phyloP scores from a whole-genome alignment of 2,329 filamentous ascomycete species.

The Helicocarpus griseus region DNA sequence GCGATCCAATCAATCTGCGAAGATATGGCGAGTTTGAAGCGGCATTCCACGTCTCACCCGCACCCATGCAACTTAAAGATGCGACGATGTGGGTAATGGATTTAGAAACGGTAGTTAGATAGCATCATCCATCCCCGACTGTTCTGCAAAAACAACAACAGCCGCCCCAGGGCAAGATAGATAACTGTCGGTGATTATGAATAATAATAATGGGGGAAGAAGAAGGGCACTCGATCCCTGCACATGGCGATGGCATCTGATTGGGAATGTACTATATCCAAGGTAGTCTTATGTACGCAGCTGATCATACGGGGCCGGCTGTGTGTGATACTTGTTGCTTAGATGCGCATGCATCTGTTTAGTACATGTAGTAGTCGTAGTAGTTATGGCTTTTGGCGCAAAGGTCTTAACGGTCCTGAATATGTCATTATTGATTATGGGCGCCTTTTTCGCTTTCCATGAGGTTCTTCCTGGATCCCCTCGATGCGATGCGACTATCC shows the following conservation, averaged over 20 bases:
- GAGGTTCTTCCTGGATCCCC: too few species aligned
- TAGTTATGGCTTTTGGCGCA: neutral
- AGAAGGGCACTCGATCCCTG: neutral
- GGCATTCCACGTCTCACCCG: neutral
- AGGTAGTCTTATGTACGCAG: neutral
- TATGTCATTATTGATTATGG: too few species aligned
- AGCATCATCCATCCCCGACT: neutral
- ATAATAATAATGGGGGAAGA: neutral
- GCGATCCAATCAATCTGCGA: neutral
- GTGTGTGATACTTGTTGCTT: neutral
- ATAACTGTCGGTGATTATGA: neutral
- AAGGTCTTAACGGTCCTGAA: too few species aligned
- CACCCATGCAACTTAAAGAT: neutral
- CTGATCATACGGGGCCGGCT: neutral
- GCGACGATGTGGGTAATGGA: neutral
- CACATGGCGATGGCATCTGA: constrained; percentile 3
- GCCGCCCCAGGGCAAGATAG: neutral
- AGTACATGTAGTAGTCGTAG: too few species aligned
- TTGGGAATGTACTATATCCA: neutral
- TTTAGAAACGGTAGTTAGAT: neutral
- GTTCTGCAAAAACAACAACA: neutral
- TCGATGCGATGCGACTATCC: too few species aligned
- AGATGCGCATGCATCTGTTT: neutral
- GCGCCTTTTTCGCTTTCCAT: too few species aligned
- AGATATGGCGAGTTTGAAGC: neutral